These are phyloP conservation scores for Lonicera japonica DNA, from an alignment of 129 eudicot species.

Conservation along the genomic window DNA sequence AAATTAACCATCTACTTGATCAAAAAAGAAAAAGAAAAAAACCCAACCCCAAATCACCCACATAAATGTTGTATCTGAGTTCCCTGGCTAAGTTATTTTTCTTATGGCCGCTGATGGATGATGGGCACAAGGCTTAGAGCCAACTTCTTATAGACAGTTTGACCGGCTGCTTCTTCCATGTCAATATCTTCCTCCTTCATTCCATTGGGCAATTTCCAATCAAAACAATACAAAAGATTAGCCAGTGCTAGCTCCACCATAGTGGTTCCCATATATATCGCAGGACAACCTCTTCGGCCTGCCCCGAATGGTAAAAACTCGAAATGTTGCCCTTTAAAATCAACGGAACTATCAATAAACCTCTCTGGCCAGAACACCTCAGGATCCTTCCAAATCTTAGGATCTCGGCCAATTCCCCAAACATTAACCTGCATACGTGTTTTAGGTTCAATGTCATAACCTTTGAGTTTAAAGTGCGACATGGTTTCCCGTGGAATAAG, in stretches of 20 bases:
- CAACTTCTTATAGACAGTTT: conserved; percentile 1
- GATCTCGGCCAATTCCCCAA: conserved; percentile 7
- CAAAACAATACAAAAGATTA: not conserved
- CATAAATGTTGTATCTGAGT: too few species aligned
- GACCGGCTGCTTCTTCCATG: conserved; percentile 8
- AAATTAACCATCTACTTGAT: too few species aligned
- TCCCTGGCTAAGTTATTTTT: not conserved
- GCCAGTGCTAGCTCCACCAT: conserved; percentile 4
- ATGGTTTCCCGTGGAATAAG: conserved; percentile 8
- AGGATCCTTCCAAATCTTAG: not conserved
- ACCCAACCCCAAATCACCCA: too few species aligned
- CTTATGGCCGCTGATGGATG: not conserved
- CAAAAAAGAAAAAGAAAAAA: too few species aligned
- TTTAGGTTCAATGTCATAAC: not conserved
- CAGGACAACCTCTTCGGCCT: conserved; percentile 5
- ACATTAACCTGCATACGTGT: not conserved
- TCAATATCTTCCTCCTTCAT: not conserved
- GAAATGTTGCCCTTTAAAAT: conserved; percentile 1
- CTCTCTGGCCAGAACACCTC: conserved; percentile 2
- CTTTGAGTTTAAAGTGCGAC: not conserved
- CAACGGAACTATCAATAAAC: not conserved
- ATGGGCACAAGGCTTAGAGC: conserved; percentile 4
- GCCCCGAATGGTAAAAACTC: conserved; percentile 4
- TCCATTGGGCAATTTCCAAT: conserved; percentile 3
- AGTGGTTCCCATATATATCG: not conserved